These are phyloP conservation scores for Fagopyrum homotropicum DNA, from an alignment of 148 eudicot genomes.

Conservation along the genomic window DNA sequence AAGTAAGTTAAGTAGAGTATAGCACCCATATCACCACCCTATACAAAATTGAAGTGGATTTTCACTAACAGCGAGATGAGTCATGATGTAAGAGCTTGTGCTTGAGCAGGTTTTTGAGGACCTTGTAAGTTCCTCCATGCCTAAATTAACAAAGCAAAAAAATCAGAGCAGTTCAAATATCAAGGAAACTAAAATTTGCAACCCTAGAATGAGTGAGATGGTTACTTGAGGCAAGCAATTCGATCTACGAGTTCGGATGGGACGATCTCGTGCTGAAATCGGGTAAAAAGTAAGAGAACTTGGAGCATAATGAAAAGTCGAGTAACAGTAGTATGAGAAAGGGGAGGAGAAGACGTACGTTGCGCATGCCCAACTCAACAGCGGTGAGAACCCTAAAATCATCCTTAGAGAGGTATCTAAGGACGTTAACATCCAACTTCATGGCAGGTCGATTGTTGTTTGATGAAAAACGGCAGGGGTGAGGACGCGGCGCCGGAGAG, in stretches of 20 bases:
- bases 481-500: background rate
- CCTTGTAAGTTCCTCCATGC: conserved; percentile 95
- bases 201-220: background rate
- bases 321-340: background rate
- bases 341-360: conserved; percentile 26
- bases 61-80: conserved; percentile 67
- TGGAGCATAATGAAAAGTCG: background rate
- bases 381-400: conserved; percentile 95
- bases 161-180: background rate
- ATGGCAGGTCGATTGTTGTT: conserved; percentile 20
- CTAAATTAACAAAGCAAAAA: conserved; percentile 22
- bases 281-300: background rate
- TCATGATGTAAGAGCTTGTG: conserved; percentile 93
- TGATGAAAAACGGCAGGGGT: background rate
- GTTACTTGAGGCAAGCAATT: conserved; percentile 82
- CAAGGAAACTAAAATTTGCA: background rate
- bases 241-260: conserved; percentile 74
- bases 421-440: conserved; percentile 82
- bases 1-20: background rate
- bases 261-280: conserved; percentile 82
- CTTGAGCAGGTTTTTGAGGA: conserved; percentile 93
- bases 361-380: conserved; percentile 98
- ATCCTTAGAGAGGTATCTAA: conserved; percentile 82
- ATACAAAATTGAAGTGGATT: background rate
- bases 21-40: background rate